Conservation (phyloP, 129 eudicot species). For the Artemisia annua region DNA sequence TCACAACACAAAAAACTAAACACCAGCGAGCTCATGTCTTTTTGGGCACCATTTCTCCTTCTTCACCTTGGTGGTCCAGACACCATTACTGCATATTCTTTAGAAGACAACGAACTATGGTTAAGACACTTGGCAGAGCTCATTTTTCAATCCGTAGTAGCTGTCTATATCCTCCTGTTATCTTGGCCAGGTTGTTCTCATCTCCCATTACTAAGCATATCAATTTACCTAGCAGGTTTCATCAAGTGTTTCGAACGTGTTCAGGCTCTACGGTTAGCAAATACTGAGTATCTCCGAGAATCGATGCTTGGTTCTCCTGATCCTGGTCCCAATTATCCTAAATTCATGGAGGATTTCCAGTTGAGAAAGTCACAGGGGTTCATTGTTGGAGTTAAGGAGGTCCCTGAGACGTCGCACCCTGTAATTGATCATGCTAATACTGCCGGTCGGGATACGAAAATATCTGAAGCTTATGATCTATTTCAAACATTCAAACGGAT, state of each 20-base stretch:
- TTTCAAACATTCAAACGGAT: no score
- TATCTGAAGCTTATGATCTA: no score
- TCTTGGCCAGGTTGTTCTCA: constrained; percentile 32
- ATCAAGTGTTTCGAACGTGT: constrained; percentile 46
- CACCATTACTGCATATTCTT: constrained; percentile 41
- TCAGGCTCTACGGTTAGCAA: constrained; percentile 37
- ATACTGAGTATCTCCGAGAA: constrained; percentile 33
- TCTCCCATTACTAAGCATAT: constrained; percentile 21
- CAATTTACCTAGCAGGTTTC: constrained; percentile 31
- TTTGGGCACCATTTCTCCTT: constrained; percentile 39
- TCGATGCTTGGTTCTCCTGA: constrained; percentile 44
- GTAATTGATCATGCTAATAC: no score
- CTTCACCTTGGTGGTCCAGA: constrained; percentile 50
- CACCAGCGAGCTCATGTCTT: constrained; percentile 33
- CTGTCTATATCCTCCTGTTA: constrained; percentile 34
- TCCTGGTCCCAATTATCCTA: constrained; percentile 46
- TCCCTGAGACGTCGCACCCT: no score
- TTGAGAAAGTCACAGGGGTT: no score
- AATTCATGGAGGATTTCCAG: no score
- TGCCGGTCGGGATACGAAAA: no score
- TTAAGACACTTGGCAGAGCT: constrained; percentile 36
- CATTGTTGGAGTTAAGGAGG: no score
- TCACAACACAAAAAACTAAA: not conserved
- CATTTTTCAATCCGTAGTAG: constrained; percentile 25
- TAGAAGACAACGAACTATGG: constrained; percentile 53